Percentiles rank a stretch among this genome's conserved stretches.
These are phyloP conservation scores for Hypseocharis bilobata DNA, from an alignment of 441 rosid genomes.

Conservation along the genomic window DNA sequence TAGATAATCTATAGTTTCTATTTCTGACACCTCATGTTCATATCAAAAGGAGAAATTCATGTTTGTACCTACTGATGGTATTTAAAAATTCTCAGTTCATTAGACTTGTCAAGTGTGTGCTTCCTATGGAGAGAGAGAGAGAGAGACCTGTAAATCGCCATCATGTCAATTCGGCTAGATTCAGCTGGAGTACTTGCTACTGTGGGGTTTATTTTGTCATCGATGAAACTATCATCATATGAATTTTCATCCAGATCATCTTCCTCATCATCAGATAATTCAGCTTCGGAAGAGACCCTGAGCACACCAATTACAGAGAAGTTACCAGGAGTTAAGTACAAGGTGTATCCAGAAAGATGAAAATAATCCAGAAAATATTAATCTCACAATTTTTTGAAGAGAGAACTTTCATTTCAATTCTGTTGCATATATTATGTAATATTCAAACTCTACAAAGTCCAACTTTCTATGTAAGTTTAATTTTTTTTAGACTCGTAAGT, in stretches of 20 bases:
- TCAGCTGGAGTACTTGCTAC: slow-evolving; percentile 47
- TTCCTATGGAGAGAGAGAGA: slow-evolving; percentile 1
- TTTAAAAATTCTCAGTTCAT: not conserved
- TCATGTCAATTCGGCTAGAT: slow-evolving; percentile 65
- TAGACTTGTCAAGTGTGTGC: not conserved
- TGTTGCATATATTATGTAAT: not conserved
- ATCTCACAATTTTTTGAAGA: not conserved
- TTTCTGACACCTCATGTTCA: not conserved
- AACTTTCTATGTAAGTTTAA: too few relatives aligned
- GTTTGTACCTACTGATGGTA: not conserved
- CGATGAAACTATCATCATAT: slow-evolving; percentile 75
- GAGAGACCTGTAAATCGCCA: slow-evolving; percentile 69
- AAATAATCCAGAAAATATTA: not conserved
- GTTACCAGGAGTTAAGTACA: slow-evolving; percentile 8
- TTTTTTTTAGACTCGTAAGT: not conserved
- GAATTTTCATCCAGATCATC: slow-evolving; percentile 39
- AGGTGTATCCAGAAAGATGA: not conserved
- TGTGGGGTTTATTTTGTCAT: slow-evolving; percentile 57
- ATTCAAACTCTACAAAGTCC: not conserved
- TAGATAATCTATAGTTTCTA: not conserved
- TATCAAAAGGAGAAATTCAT: not conserved
- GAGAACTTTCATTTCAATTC: not conserved
- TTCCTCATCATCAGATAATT: slow-evolving; percentile 57
- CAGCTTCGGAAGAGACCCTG: slow-evolving; percentile 76
- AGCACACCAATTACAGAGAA: slow-evolving; percentile 13